Base-by-base conservation (phyloP, 306 rosid species). In the Castanea sativa region DNA sequence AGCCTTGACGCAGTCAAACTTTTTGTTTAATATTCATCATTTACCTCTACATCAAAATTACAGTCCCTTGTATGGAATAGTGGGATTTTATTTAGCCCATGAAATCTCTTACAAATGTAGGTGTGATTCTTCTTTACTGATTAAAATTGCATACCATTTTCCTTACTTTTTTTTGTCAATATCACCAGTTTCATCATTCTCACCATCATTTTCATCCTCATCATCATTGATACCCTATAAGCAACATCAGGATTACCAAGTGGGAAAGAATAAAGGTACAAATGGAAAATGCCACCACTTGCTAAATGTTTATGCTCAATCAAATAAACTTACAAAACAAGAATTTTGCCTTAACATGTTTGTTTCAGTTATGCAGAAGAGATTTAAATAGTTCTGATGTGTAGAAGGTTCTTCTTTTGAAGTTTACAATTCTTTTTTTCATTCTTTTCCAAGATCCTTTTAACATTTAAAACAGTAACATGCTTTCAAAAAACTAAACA, bases 111-210 rank as follows among this genome's bases (percentile, higher is more conserved):
- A 35, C 43, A 38, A 38, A 38, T 38, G 2, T 38, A 33, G 10
- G 43, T 1, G 43, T 1, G 10, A 38, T 35, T 35, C 41, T 21
- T 21, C 23, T 21, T 0, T 21, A 21, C 23, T 21, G 0, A 21
- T 21, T 21, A 21, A 21, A 21, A 21, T 71, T 13, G 15, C 52
- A 55, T 51, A 32, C 15, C 3, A 72, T 27, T 4, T 67, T 51
- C 73, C 93, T 85, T 87, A 94, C 97, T 79, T 86, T 90, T 41
- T 77, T 33, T 5, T 35, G 41, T 5, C 51, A 43, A 11, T 11
- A 43, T 43, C 4, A 0, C 51, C 51, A 43, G 11, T 43, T 7
- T 43, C 51, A 5, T 41, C 49, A 9, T 41, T 10, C 45, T 41
- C 49, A 2, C 11, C 81, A 0, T 71, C 81, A 0, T 71, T 81